These are phyloP conservation scores for Fonticula alba DNA, from an alignment of 78 protist genomes.

Conservation along the genomic window DNA sequence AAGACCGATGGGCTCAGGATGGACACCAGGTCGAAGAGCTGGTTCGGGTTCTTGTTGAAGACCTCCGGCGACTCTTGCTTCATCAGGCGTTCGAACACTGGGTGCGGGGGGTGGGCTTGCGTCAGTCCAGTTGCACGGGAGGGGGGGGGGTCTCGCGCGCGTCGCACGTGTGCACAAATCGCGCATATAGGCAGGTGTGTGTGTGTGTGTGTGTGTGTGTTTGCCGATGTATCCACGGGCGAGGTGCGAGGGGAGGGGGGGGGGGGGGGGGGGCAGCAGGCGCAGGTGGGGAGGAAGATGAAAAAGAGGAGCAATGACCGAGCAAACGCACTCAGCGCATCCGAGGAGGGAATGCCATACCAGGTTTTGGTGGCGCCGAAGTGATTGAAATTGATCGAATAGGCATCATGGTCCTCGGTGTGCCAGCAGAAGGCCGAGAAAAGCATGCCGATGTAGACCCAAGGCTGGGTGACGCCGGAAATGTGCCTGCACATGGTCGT, in stretches of 20 bases:
- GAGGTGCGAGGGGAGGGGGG: too few species aligned
- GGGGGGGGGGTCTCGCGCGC: too few species aligned
- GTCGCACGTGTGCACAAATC: too few species aligned
- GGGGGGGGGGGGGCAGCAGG: too few species aligned
- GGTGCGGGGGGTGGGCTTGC: too few species aligned
- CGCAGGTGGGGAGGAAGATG: too few species aligned
- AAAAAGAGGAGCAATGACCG: too few species aligned
- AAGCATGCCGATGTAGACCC: constrained; percentile 67
- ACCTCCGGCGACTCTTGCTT: constrained; percentile 23
- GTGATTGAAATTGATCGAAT: constrained; percentile 55
- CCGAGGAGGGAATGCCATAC: constrained; percentile 19
- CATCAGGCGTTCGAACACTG: constrained; percentile 30
- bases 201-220: too few species aligned
- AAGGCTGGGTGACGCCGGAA: constrained; percentile 26
- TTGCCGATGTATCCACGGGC: too few species aligned
- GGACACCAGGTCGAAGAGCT: constrained; percentile 33
- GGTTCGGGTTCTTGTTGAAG: constrained; percentile 39
- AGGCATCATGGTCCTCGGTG: constrained; percentile 61
- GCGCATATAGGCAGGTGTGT: too few species aligned
- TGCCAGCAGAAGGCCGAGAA: constrained; percentile 82
- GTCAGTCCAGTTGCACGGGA: too few species aligned
- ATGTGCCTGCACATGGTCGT: too few species aligned
- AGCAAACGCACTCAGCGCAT: neutral
- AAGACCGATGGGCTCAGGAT: constrained; percentile 30
- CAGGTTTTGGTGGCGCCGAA: constrained; percentile 68